These are phyloP conservation scores for Podospora bellae-mahoneyi DNA, from an alignment of 495 filamentous ascomycete species.

Conservation along the genomic window DNA sequence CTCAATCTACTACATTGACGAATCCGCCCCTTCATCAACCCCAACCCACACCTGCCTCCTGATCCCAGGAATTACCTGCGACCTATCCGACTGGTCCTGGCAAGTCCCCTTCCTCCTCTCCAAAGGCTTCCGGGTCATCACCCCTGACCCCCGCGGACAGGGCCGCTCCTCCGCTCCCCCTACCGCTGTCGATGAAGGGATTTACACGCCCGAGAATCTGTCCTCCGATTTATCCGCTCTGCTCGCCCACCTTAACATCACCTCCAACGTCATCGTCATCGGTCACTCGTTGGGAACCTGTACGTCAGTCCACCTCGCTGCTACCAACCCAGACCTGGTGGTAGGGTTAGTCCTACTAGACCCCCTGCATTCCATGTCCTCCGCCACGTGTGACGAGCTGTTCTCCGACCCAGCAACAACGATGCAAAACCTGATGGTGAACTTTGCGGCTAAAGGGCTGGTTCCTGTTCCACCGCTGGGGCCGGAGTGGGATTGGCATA, in stretches of 20 bases:
- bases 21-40: conserved; percentile 14
- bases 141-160: conserved; percentile 56
- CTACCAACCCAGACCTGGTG: background rate
- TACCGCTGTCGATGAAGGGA: background rate
- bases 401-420: background rate
- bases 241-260: background rate
- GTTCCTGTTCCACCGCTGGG: background rate
- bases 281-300: conserved; percentile 1
- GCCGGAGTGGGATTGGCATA: background rate
- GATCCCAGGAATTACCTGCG: conserved; percentile 53
- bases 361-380: background rate
- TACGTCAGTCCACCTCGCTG: background rate
- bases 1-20: conserved; percentile 17
- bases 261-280: background rate
- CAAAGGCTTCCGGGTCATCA: conserved; percentile 53
- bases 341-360: background rate
- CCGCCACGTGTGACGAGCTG: background rate
- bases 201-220: background rate
- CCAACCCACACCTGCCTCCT: conserved; percentile 58
- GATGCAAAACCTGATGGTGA: background rate
- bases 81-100: conserved; percentile 69
- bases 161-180: conserved; percentile 58
- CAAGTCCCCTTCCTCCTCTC: conserved; percentile 68
- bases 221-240: background rate
- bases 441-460: background rate